These are phyloP conservation scores for Pseudonectria buxi DNA, from an alignment of 2,329 filamentous ascomycete genomes.

Conservation along the genomic window DNA sequence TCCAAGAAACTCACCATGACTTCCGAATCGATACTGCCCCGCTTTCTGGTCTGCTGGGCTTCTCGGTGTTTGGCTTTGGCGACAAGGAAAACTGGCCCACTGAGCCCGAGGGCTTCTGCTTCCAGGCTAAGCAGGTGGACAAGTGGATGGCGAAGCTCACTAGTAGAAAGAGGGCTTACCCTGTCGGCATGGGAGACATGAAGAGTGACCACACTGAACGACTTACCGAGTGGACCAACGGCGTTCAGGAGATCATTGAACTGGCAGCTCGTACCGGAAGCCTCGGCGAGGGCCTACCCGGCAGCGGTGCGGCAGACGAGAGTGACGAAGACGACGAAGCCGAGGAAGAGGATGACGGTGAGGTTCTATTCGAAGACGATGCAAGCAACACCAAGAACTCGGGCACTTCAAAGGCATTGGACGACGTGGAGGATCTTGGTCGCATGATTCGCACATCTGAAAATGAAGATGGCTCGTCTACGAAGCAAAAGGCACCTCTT, in stretches of 20 bases:
- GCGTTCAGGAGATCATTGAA: constrained; percentile 63
- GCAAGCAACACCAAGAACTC: constrained; percentile 33
- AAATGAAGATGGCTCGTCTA: constrained; percentile 23
- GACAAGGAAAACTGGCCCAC: constrained; percentile 89
- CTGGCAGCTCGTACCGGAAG: constrained; percentile 54
- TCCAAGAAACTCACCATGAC: constrained; percentile 91
- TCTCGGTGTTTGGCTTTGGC: constrained; percentile 90
- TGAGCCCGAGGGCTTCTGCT: constrained; percentile 85
- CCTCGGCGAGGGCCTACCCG: constrained; percentile 60
- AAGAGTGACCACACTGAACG: constrained; percentile 64
- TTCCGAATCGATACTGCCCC: constrained; percentile 92
- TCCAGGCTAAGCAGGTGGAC: constrained; percentile 83
- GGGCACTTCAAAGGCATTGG: constrained; percentile 39
- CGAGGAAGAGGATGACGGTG: constrained; percentile 52
- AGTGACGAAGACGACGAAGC: constrained; percentile 70
- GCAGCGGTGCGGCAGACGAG: constrained; percentile 77
- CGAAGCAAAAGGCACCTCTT: constrained; percentile 41
- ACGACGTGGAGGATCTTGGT: constrained; percentile 81
- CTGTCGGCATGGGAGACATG: constrained; percentile 79
- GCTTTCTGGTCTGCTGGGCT: constrained; percentile 68
- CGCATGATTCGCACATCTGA: constrained; percentile 50
- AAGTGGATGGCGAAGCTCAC: constrained; percentile 97
- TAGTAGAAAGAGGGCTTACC: constrained; percentile 76
- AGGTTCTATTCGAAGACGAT: constrained; percentile 38
- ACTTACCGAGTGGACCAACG: constrained; percentile 70